Base-by-base conservation (phyloP, 495 filamentous ascomycete genomes). In the Delitschia confertaspora region DNA sequence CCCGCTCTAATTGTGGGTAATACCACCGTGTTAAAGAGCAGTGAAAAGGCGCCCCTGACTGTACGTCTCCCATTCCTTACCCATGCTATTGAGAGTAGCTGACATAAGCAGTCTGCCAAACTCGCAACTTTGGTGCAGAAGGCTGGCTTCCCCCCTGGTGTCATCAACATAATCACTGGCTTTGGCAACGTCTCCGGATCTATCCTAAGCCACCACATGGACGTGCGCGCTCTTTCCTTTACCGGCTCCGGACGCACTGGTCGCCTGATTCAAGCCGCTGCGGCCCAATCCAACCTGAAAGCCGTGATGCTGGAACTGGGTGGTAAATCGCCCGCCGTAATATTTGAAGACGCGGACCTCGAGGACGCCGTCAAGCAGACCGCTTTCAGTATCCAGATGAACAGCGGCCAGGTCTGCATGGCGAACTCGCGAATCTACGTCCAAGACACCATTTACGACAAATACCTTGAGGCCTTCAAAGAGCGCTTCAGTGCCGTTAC, bases 351-450 rank as follows among this genome's bases (percentile, higher is more conserved):
- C 45, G 60, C 60, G 6, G 51, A 65, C 35, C 39, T 66, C 14
- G 50, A 50, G 9, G 35, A 53, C 11, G 62, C 64, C 2, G 62
- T 53, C 6, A 38, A 34, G 18, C 49, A 56, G 18, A 56, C 62
- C 0, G 55, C 39, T 1, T 32, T 33, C 22, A 47, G 44, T 25
- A 58, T 66, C 20, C 37, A 38, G 9, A 37, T 47, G 17, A 47
- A 55, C 38, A 44, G 38, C 13, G 64, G 64, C 30, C 64, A 67
- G 38, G 55, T 54, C 31, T 58, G 57, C 47, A 53, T 60, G 34
- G 61, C 64, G n/a, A 61, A 54, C 33, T 55, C 43, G 17, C 55
- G 64, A 6, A 46, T 65, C 18, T 65, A 64, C 42, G 61, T 67
- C 13, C 63, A 67, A n/a, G 58, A 64, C 10, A 63, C 38, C 10